Percentiles rank a stretch among this genome's conserved stretches.
These are phyloP conservation scores for Lentinula edodes DNA, from an alignment of 768 basidiomycete genomes.

Conservation along the genomic window DNA sequence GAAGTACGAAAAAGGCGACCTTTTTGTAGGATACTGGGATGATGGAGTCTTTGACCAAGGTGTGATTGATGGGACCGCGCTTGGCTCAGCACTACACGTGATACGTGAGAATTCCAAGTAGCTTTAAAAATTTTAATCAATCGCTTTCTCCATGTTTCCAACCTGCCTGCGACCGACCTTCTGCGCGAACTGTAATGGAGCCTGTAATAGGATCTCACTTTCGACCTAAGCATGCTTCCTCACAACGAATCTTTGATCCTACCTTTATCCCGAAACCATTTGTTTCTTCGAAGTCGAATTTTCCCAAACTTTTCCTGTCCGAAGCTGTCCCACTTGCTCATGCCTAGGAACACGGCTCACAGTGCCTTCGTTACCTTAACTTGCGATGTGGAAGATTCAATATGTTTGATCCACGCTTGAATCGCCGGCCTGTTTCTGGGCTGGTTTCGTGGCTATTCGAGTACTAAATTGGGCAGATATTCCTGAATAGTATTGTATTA, in stretches of 20 bases:
- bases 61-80: not conserved
- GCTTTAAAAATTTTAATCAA: not conserved
- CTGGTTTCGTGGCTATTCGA: slow-evolving; percentile 54
- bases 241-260: not conserved
- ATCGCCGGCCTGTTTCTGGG: slow-evolving; percentile 42
- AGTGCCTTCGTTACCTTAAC: slow-evolving; percentile 77
- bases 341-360: slow-evolving; percentile 74
- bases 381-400: slow-evolving; percentile 64
- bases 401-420: slow-evolving; percentile 73
- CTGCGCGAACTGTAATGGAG: too few relatives aligned
- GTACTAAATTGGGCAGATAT: slow-evolving; percentile 69
- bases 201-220: too few relatives aligned
- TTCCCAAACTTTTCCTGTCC: not conserved
- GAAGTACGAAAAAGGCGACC: slow-evolving; percentile 15
- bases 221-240: too few relatives aligned
- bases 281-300: not conserved
- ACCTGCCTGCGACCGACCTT: too few relatives aligned
- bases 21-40: slow-evolving; percentile 8
- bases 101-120: not conserved
- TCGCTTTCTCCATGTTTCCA: not conserved
- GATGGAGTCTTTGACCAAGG: slow-evolving; percentile 10
- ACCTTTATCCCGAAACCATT: not conserved
- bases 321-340: slow-evolving; percentile 48
- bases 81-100: not conserved
- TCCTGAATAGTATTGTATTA: not conserved